Base-by-base conservation (phyloP, 768 basidiomycete species). In the Serpula lacrymans region DNA sequence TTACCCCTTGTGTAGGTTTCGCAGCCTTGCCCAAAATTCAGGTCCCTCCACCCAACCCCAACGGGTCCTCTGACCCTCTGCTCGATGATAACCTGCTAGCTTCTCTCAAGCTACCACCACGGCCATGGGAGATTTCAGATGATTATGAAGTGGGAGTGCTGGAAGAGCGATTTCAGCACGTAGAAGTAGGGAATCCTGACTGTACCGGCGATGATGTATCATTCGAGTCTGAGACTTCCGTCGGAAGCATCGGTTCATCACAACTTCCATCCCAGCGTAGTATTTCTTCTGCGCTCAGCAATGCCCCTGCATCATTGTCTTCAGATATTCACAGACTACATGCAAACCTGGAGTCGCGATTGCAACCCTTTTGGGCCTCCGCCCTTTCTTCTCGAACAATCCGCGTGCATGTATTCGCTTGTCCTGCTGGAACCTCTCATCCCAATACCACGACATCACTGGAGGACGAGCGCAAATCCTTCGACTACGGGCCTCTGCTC, bases 341-440 rank as follows among this genome's bases (percentile, higher is more conserved):
- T 47, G 69, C 70, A 10, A 94, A 93, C 51, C 71, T 95, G 4
- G 86, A 91, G 54, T 60, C 72, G 5, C 80, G 92, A 1, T 64
- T 95, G 18, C 78, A 76, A 34, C 79, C 83, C 0, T 92, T 95
- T 62, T 93, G 88, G 88, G 75, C 83, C 3, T 79, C 81, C 4
- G 79, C 78, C 1, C 65, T 94, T 0, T 54, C 84, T 8, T 70
- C 77, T 18, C 76, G 89, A 13, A 72, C 63, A 2, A 65, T 93
- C 6, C 73, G 76, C 12, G 51, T 93, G 4, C 69, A 77, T 16
- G 52, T 93, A n/a, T 84, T 77, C 51, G 63, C 77, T 3, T 65
- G 58, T 11, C 66, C 59, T 28, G 65, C 62, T 43, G 61, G 52
- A 31, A 47, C 39, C 31, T 42, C 5, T 43, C 37, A 24, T 46